Evolutionary conservation across 2,329 filamentous ascomycete species (phyloP).

Genomic region (Cladosporium phlei): DNA sequence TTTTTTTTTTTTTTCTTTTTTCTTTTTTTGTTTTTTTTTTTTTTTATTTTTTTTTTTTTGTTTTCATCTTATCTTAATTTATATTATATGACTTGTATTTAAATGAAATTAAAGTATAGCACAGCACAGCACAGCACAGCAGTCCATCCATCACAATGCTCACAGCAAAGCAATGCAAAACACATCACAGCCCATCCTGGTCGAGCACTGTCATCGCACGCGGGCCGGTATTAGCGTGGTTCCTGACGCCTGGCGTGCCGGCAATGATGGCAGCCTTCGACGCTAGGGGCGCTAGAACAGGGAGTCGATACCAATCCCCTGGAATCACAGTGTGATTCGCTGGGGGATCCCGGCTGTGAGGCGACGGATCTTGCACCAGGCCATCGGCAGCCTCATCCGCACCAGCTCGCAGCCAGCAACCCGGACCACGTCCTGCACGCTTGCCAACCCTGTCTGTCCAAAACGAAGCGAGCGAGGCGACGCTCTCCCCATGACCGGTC

Average conservation of each 20-base stretch:
- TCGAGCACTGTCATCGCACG: not conserved
- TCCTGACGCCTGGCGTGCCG: not conserved
- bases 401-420: constrained; percentile 6
- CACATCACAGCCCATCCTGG: too few relatives aligned
- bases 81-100: too few relatives aligned
- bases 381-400: too few relatives aligned
- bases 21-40: too few relatives aligned
- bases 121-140: too few relatives aligned
- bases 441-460: too few relatives aligned
- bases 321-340: not conserved
- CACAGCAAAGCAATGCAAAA: too few relatives aligned
- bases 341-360: not conserved
- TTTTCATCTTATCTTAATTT: too few relatives aligned
- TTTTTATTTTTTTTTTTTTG: too few relatives aligned
- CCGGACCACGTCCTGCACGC: constrained; percentile 1
- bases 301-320: not conserved
- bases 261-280: constrained; percentile 1
- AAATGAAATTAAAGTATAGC: too few relatives aligned
- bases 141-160: too few relatives aligned
- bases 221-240: constrained; percentile 3
- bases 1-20: too few relatives aligned
- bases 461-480: constrained; percentile 1
- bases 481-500: not conserved
- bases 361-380: not conserved
- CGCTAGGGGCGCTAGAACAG: constrained; percentile 8